These are phyloP conservation scores for Quercus tomentella DNA, from an alignment of 331 rosid genomes.

Conservation along the genomic window DNA sequence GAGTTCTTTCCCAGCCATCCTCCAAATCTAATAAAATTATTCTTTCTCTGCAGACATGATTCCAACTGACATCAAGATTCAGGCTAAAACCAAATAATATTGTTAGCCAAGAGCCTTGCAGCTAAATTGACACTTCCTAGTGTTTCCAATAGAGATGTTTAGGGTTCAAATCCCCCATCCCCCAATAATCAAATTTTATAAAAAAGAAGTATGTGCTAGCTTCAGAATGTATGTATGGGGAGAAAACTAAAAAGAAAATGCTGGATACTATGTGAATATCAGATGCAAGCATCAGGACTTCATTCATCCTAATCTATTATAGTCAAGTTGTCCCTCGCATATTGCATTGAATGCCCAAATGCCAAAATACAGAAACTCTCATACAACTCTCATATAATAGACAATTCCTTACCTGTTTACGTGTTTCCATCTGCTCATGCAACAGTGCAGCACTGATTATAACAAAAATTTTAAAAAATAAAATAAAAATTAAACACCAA, in stretches of 20 bases:
- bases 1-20: constrained; percentile 98
- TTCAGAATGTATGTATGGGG: constrained; percentile 2
- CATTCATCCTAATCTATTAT: not conserved
- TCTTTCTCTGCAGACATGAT: constrained; percentile 61
- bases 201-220: not conserved
- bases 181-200: no score
- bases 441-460: constrained; percentile 66
- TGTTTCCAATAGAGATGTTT: no score
- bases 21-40: constrained; percentile 88
- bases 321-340: not conserved
- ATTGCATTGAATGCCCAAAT: not conserved
- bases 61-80: constrained; percentile 10
- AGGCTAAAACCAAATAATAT: not conserved
- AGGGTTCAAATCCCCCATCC: no score
- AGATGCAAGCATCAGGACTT: not conserved
- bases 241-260: not conserved
- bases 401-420: constrained; percentile 62
- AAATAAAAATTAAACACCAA: constrained; percentile 10
- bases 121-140: no score
- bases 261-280: not conserved
- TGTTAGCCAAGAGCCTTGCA: no score
- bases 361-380: not conserved
- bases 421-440: constrained; percentile 83
- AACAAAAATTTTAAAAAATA: not conserved
- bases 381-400: not conserved